Percentiles rank a stretch among this genome's conserved stretches.
Evolutionary conservation across 2,329 filamentous ascomycete genomes (phyloP).

Genomic region (Ophiostoma sp.): DNA sequence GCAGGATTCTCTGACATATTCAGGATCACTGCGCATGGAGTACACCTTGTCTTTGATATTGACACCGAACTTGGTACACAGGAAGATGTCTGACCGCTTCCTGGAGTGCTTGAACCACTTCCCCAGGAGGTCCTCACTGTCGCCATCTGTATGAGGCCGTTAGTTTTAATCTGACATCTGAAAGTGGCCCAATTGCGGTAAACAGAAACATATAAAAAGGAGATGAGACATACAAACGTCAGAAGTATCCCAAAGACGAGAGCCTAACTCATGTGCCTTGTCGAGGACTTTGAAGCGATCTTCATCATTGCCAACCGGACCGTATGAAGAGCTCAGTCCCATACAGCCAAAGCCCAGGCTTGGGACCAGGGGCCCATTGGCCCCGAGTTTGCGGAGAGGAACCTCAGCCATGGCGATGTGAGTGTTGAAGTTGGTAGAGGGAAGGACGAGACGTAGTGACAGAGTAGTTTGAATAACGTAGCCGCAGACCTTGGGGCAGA

Average conservation of each 20-base stretch:
- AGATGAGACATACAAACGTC: constrained; percentile 41
- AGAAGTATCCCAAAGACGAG: constrained; percentile 45
- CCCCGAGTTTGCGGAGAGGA: constrained; percentile 45
- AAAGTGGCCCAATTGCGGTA: too few species aligned
- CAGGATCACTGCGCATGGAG: constrained; percentile 35
- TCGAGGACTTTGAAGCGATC: constrained; percentile 45
- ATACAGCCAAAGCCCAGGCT: constrained; percentile 49
- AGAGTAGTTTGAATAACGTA: too few species aligned
- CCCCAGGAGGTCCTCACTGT: constrained; percentile 20
- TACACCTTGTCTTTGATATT: constrained; percentile 30
- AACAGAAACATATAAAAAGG: too few species aligned
- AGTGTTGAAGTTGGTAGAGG: too few species aligned
- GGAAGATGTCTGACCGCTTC: constrained; percentile 22
- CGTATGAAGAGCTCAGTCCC: constrained; percentile 35
- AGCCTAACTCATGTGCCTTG: constrained; percentile 43
- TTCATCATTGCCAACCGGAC: constrained; percentile 35
- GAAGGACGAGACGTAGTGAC: too few species aligned
- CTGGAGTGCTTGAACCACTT: constrained; percentile 15
- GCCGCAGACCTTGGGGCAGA: too few species aligned
- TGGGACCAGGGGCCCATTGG: constrained; percentile 47
- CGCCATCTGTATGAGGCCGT: too few species aligned
- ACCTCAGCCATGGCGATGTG: constrained; percentile 22
- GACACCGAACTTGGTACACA: constrained; percentile 21
- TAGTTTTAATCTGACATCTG: too few species aligned
- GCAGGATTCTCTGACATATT: constrained; percentile 36